These are phyloP conservation scores for Lolium multiflorum DNA, from an alignment of 176 grass and related monocot genomes.

Conservation along the genomic window DNA sequence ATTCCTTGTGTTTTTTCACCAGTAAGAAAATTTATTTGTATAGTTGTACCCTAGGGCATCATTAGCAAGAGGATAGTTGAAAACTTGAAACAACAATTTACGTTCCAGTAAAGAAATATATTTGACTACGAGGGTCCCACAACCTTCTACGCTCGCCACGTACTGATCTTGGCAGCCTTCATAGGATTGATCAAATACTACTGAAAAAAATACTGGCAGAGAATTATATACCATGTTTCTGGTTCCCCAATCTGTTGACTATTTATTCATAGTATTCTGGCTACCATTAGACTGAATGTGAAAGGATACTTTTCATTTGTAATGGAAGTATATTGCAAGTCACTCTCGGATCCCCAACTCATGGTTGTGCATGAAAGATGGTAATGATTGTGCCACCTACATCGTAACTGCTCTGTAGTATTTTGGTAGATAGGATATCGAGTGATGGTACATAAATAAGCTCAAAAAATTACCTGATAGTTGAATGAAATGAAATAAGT, in stretches of 20 bases:
- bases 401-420: constrained; percentile 1
- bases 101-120: constrained; percentile 7
- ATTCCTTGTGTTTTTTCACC: background rate
- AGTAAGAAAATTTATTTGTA: constrained; percentile 17
- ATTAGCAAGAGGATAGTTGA: background rate
- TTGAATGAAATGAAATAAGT: constrained; percentile 14
- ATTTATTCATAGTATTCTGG: background rate
- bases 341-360: constrained; percentile 19
- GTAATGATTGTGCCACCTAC: constrained; percentile 22
- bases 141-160: background rate
- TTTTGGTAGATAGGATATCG: constrained; percentile 38
- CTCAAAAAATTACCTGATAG: constrained; percentile 2
- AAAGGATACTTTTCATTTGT: background rate
- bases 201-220: constrained; percentile 1
- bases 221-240: constrained; percentile 29
- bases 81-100: background rate
- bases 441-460: constrained; percentile 18
- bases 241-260: background rate
- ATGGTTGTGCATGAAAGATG: background rate
- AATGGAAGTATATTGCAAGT: background rate
- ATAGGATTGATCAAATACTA: constrained; percentile 17
- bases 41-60: background rate
- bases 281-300: constrained; percentile 2
- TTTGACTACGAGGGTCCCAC: constrained; percentile 10
- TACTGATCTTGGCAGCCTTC: constrained; percentile 4